Evolutionary conservation across 1,284 basidiomycete genomes (phyloP).

Genomic region (Papiliotrema fonsecae): DNA sequence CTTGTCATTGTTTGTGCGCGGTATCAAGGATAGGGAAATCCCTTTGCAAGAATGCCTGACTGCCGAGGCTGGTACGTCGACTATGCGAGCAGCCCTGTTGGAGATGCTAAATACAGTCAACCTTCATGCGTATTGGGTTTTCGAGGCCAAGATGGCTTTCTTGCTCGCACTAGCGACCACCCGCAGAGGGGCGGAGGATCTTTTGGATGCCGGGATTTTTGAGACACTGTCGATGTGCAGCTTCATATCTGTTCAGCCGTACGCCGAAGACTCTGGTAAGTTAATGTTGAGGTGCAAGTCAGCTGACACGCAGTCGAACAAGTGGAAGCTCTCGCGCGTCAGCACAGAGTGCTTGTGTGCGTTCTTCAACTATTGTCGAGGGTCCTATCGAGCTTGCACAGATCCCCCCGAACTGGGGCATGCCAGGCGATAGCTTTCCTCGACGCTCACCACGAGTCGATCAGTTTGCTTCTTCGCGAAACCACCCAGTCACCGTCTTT

Average conservation of each 20-base stretch:
- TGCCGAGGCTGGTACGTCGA: conserved; percentile 70
- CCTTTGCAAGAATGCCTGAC: conserved; percentile 75
- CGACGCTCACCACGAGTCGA: conserved; percentile 52
- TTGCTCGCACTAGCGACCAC: conserved; percentile 79
- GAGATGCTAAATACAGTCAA: conserved; percentile 66
- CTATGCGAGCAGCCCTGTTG: neutral
- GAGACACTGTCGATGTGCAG: conserved; percentile 78
- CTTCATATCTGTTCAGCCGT: conserved; percentile 77
- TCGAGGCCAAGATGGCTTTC: conserved; percentile 88
- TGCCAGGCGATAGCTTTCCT: conserved; percentile 49
- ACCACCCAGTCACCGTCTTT: conserved; percentile 45
- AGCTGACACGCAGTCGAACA: neutral
- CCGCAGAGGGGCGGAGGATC: conserved; percentile 73
- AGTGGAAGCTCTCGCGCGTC: conserved; percentile 26
- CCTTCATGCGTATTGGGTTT: conserved; percentile 87
- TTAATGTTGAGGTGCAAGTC: neutral
- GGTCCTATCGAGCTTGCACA: conserved; percentile 27
- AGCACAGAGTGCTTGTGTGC: conserved; percentile 35
- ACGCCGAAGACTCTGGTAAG: conserved; percentile 62
- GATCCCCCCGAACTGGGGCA: conserved; percentile 23
- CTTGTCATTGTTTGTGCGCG: conserved; percentile 74
- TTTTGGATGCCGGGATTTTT: conserved; percentile 75
- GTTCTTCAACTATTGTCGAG: conserved; percentile 35
- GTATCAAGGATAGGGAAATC: conserved; percentile 75
- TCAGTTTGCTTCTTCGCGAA: conserved; percentile 50